These are phyloP conservation scores for Colletotrichum musae DNA, from an alignment of 2,329 filamentous ascomycete genomes.

Conservation along the genomic window DNA sequence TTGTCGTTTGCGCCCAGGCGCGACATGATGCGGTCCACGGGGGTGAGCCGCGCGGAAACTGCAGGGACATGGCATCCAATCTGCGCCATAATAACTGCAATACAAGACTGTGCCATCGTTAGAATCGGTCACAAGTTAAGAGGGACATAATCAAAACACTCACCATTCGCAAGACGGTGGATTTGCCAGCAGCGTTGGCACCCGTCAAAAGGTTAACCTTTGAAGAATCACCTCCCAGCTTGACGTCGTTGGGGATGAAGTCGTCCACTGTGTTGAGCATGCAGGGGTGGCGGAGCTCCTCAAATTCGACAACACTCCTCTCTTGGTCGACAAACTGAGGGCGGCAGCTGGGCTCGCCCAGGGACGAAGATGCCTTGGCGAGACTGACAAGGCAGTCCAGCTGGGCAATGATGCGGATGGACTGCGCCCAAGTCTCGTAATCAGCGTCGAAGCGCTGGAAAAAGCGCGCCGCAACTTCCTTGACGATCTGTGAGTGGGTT, in stretches of 20 bases:
- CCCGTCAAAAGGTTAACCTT: slow-evolving; percentile 95
- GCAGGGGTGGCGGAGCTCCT: slow-evolving; percentile 94
- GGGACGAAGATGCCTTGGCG: slow-evolving; percentile 85
- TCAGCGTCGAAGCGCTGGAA: slow-evolving; percentile 90
- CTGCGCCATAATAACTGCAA: slow-evolving; percentile 97
- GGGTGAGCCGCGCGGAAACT: slow-evolving; percentile 84
- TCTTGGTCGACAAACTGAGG: slow-evolving; percentile 90
- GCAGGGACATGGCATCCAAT: slow-evolving; percentile 95
- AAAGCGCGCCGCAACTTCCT: slow-evolving; percentile 87
- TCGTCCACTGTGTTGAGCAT: slow-evolving; percentile 91
- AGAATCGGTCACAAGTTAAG: slow-evolving; percentile 34
- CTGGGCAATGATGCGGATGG: slow-evolving; percentile 91
- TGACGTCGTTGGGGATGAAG: slow-evolving; percentile 96
- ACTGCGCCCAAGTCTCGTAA: slow-evolving; percentile 87
- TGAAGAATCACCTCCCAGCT: slow-evolving; percentile 82
- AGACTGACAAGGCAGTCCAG: slow-evolving; percentile 96
- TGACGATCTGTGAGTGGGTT: slow-evolving; percentile 90
- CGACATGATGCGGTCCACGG: slow-evolving; percentile 98
- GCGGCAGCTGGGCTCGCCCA: slow-evolving; percentile 90
- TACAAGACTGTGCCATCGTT: slow-evolving; percentile 77
- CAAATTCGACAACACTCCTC: slow-evolving; percentile 90
- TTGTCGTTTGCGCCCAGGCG: slow-evolving; percentile 98
- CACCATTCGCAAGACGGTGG: slow-evolving; percentile 94
- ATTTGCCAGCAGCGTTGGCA: slow-evolving; percentile 97
- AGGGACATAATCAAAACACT: slow-evolving; percentile 47